These are phyloP conservation scores for Coemansia sp. DNA, from an alignment of 192 early-diverging fungal species.

Conservation along the genomic window DNA sequence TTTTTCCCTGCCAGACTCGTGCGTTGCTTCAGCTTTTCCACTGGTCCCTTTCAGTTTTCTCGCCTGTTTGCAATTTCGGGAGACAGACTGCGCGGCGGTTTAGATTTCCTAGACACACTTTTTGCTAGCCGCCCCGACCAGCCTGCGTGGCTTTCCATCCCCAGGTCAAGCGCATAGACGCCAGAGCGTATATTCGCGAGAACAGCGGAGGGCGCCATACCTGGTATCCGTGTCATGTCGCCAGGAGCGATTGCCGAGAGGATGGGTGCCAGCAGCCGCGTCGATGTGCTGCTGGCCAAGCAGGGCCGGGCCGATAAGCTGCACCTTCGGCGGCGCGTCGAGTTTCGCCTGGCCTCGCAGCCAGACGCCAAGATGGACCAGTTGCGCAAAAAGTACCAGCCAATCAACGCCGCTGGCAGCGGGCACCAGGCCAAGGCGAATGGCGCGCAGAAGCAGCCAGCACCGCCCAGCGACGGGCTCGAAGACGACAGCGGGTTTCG, in stretches of 20 bases:
- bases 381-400: constrained; percentile 60
- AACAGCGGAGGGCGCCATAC: no score
- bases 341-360: constrained; percentile 58
- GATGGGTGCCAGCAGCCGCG: constrained; percentile 9
- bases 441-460: constrained; percentile 1
- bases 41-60: no score
- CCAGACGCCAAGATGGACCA: constrained; percentile 59
- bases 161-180: no score
- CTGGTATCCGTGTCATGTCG: constrained; percentile 17
- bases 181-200: no score
- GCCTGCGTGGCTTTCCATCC: no score
- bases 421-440: background rate
- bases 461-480: constrained; percentile 12
- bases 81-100: no score
- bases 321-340: constrained; percentile 55
- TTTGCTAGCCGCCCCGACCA: no score
- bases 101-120: no score
- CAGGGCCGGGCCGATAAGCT: constrained; percentile 48
- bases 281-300: constrained; percentile 45
- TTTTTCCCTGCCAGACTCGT: no score
- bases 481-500: constrained; percentile 65
- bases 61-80: background rate
- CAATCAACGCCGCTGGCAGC: constrained; percentile 50
- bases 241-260: constrained; percentile 7
- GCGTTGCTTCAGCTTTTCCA: no score